These are phyloP conservation scores for Candolleomyces aberdarensis DNA, from an alignment of 768 basidiomycete genomes.

Conservation along the genomic window DNA sequence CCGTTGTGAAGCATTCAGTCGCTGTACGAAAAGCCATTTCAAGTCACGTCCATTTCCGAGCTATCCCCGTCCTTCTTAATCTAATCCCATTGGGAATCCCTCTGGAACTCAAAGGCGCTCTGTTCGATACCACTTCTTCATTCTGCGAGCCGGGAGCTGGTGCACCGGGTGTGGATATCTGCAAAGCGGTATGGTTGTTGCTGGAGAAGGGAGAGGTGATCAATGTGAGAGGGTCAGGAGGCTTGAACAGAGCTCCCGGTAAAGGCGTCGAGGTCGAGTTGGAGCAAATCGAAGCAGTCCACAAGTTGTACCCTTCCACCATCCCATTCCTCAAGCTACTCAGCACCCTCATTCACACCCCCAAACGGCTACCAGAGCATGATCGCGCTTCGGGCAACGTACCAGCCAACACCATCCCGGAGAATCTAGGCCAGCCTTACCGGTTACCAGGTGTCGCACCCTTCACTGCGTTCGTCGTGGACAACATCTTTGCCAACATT, in stretches of 20 bases:
- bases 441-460: slow-evolving; percentile 78
- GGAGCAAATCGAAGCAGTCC: slow-evolving; percentile 80
- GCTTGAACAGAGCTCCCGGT: slow-evolving; percentile 44
- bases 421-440: slow-evolving; percentile 76
- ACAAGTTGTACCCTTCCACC: slow-evolving; percentile 82
- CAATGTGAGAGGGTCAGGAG: slow-evolving; percentile 55
- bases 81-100: slow-evolving; percentile 81
- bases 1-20: slow-evolving; percentile 71
- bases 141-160: slow-evolving; percentile 85
- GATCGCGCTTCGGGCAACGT: slow-evolving; percentile 58
- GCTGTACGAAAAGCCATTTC: slow-evolving; percentile 77
- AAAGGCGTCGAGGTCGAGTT: slow-evolving; percentile 86
- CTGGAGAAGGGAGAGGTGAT: slow-evolving; percentile 86
- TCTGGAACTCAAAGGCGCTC: slow-evolving; percentile 84
- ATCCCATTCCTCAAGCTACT: slow-evolving; percentile 85
- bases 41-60: slow-evolving; percentile 74
- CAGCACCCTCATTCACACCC: slow-evolving; percentile 77
- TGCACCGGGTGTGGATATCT: slow-evolving; percentile 69
- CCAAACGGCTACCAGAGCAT: slow-evolving; percentile 64
- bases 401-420: slow-evolving; percentile 72
- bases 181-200: slow-evolving; percentile 75
- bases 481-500: slow-evolving; percentile 83
- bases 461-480: slow-evolving; percentile 83
- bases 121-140: slow-evolving; percentile 77
- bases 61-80: slow-evolving; percentile 74